Evolutionary conservation across 176 grass and related monocot species (phyloP).

Genomic region (Oryza rufipogon): DNA sequence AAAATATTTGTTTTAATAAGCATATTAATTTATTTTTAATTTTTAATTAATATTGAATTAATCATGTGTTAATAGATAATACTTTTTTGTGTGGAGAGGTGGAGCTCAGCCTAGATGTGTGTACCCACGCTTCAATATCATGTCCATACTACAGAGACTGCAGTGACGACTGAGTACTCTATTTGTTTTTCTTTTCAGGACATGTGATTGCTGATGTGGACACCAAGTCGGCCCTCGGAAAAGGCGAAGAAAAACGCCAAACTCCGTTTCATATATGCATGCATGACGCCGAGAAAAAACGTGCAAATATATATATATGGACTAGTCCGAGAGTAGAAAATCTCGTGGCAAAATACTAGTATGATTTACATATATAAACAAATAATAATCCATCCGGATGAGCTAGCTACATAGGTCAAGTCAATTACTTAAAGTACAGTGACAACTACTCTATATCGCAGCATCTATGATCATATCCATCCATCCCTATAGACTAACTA

Average conservation of each 20-base stretch:
- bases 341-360: background rate
- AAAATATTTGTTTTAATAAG: too few species aligned
- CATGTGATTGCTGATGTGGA: background rate
- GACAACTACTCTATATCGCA: background rate
- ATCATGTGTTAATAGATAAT: too few species aligned
- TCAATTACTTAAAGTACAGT: constrained; percentile 16
- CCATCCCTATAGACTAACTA: background rate
- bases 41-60: too few species aligned
- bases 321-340: background rate
- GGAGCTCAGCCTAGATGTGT: background rate
- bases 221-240: constrained; percentile 27
- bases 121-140: background rate
- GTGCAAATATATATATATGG: background rate
- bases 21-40: too few species aligned
- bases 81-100: too few species aligned
- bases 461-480: background rate
- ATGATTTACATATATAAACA: background rate
- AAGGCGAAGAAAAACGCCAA: too few species aligned
- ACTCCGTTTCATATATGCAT: constrained; percentile 11
- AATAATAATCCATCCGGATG: background rate
- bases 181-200: background rate
- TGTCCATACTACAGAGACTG: too few species aligned
- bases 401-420: background rate
- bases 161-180: too few species aligned
- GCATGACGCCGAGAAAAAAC: background rate